Base-by-base conservation (phyloP, 2,329 filamentous ascomycete species). In the Ciborinia camelliae region DNA sequence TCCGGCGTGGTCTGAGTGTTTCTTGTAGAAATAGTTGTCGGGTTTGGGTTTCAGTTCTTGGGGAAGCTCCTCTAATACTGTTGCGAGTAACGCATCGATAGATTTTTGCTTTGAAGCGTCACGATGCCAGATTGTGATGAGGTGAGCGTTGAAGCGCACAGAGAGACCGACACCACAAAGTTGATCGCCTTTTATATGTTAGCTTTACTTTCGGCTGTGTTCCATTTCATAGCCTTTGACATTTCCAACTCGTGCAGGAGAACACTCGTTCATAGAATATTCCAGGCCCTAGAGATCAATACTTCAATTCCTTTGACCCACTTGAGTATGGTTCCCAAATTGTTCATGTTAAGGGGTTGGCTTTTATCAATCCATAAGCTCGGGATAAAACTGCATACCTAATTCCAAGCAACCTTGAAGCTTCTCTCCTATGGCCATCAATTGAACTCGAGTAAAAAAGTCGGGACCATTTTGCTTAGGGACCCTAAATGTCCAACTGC, bases 101-200 rank as follows among this genome's bases (percentile, higher is more conserved):
- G 92, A 95, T 71, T 85, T 86, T 73, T 91, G 83, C 77, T 95
- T 92, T 66, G 86, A 88, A 28, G 88, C 88, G 73, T 96, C 90
- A 68, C 95, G 91, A 79, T 97, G 95, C 94, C 94, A 98, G 73
- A 98, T 86, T 71, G 90, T 90, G 75, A 97, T 89, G 71, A 97
- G 86, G 75, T 94, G 88, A 37, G 88, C 90, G 79, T 93, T 96
- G 83, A 95, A 96, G 72, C 93, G 89, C 65, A 94, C 90, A 1
- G 90, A 92, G 69, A 95, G 87, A 50, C 90, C 91, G 54, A 97
- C 88, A 59, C 94, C 94, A 75, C 93, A 95, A 71, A 98, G 90
- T 75, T 96, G 92, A 75, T 92, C 90, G 66, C 86, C 91, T 92
- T 65, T 47, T 18, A 37, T 35, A 41, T 64, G 58, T 71, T 43